phyloP scores from a whole-genome alignment of 108 stramenopile species.

The Cylindrotheca closterium region DNA sequence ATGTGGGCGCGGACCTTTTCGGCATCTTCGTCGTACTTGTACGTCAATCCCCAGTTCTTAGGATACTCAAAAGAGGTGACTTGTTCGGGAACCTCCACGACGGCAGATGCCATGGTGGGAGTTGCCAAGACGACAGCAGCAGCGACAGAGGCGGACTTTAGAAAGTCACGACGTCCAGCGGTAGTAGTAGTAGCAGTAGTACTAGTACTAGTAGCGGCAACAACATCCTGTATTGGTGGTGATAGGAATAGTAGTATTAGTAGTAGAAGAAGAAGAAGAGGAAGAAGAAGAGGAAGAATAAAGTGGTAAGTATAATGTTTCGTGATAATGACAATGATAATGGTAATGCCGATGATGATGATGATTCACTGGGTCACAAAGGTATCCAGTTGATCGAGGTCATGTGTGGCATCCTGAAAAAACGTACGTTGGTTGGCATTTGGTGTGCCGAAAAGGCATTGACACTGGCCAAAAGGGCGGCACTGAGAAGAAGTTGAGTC shows the following conservation, averaged over 20 bases:
- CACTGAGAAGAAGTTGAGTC: conserved; percentile 1
- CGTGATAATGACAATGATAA: no score
- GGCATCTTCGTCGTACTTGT: conserved; percentile 92
- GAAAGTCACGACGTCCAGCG: conserved; percentile 72
- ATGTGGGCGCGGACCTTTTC: conserved; percentile 90
- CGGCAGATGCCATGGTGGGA: conserved; percentile 58
- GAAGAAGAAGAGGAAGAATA: no score
- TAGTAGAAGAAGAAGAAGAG: no score
- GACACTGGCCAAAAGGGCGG: conserved; percentile 8
- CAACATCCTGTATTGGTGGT: no score
- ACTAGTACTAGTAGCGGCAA: no score
- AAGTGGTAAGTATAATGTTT: no score
- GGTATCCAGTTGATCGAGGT: not conserved
- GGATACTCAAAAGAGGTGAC: conserved; percentile 76
- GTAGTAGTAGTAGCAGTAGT: no score
- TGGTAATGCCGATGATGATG: no score
- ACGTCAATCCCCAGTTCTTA: conserved; percentile 83
- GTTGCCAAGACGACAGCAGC: conserved; percentile 46
- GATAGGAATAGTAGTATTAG: no score
- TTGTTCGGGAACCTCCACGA: conserved; percentile 74
- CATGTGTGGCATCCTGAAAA: not conserved
- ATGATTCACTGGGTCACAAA: no score
- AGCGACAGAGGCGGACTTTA: conserved; percentile 48
- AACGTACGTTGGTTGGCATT: conserved; percentile 13
- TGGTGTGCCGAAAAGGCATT: conserved; percentile 16